phyloP scores from a whole-genome alignment of 179 eudicot species.

The Patellifolia procumbens region DNA sequence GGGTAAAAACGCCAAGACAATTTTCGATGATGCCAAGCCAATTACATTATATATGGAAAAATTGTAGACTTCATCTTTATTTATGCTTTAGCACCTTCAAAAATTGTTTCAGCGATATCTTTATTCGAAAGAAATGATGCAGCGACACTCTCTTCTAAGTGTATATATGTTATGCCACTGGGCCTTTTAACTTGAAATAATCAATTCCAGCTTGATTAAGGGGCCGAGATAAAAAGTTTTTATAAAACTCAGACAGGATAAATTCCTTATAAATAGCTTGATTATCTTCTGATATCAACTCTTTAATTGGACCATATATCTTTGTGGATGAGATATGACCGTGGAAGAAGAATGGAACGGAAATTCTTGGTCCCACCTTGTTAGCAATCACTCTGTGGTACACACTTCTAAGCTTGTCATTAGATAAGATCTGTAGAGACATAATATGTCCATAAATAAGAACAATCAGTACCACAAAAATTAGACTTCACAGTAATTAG shows the following conservation, averaged over 20 bases:
- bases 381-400: slow-evolving; percentile 31
- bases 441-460: too few species aligned
- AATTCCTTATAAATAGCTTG: slow-evolving; percentile 21
- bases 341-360: slow-evolving; percentile 29
- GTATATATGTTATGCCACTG: too few species aligned
- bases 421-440: slow-evolving; percentile 26
- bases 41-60: too few species aligned
- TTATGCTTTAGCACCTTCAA: too few species aligned
- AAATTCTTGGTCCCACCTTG: slow-evolving; percentile 35
- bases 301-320: slow-evolving; percentile 33
- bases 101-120: too few species aligned
- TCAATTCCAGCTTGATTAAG: slow-evolving; percentile 12
- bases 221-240: neutral
- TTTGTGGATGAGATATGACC: slow-evolving; percentile 4
- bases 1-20: too few species aligned
- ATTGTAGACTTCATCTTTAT: too few species aligned
- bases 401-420: slow-evolving; percentile 36
- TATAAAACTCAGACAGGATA: slow-evolving; percentile 3
- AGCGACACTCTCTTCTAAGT: too few species aligned
- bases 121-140: too few species aligned
- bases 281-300: slow-evolving; percentile 24
- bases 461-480: too few species aligned
- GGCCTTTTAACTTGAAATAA: slow-evolving; percentile 27
- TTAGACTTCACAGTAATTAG: too few species aligned
- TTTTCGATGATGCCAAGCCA: too few species aligned